A percentile compares a stretch with the other conserved stretches of the same genome.
Conservation (phyloP, 2,329 filamentous ascomycete genomes). For the Microsporum ferrugineum region DNA sequence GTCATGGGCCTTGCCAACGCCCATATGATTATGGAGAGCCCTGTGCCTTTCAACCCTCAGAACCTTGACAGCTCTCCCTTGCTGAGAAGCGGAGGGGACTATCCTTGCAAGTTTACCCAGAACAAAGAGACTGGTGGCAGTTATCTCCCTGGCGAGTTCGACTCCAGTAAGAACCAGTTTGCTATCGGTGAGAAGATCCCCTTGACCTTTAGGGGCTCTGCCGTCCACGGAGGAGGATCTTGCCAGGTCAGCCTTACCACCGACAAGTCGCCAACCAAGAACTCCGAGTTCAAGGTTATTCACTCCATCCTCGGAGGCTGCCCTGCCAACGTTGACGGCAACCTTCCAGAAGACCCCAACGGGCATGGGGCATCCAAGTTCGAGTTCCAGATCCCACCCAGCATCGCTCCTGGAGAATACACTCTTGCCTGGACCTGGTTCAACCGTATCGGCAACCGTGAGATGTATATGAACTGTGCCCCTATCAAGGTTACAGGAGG, state of each 20-base stretch:
- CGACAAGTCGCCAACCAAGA: constrained; percentile 55
- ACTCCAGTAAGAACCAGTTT: constrained; percentile 47
- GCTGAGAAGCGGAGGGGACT: constrained; percentile 49
- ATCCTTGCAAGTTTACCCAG: constrained; percentile 65
- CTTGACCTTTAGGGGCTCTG: constrained; percentile 57
- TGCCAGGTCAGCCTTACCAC: constrained; percentile 83
- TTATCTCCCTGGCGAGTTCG: constrained; percentile 34
- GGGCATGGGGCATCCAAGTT: constrained; percentile 46
- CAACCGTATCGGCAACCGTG: constrained; percentile 82
- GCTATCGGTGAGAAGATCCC: constrained; percentile 50
- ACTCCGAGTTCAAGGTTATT: constrained; percentile 75
- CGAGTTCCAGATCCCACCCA: constrained; percentile 58
- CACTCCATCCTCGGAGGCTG: constrained; percentile 80
- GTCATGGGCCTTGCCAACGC: constrained; percentile 49
- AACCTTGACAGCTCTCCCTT: constrained; percentile 56
- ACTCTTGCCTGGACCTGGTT: constrained; percentile 90
- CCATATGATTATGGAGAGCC: constrained; percentile 64
- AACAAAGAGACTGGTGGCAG: constrained; percentile 17
- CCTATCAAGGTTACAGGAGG: constrained; percentile 52
- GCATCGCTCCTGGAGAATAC: constrained; percentile 63
- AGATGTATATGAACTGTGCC: constrained; percentile 97
- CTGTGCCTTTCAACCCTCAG: constrained; percentile 49
- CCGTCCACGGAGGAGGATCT: constrained; percentile 80
- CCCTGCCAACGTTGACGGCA: constrained; percentile 51
- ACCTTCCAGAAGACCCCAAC: constrained; percentile 42